Conservation (phyloP, 2,329 filamentous ascomycete species). For the Exophiala calicioides region DNA sequence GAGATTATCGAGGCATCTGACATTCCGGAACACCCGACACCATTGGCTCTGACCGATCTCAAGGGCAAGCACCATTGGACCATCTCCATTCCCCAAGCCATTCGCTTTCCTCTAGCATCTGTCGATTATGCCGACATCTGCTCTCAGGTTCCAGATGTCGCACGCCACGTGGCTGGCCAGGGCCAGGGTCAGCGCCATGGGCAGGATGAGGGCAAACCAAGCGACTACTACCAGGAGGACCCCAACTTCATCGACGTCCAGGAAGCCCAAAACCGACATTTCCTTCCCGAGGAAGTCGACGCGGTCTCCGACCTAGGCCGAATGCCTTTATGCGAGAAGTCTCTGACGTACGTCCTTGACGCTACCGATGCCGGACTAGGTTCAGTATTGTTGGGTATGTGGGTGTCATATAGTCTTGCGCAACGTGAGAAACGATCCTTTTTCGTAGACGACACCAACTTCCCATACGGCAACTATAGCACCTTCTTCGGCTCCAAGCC, state of each 20-base stretch:
- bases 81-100: conserved; percentile 70
- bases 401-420: conserved; percentile 81
- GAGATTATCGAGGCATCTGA: conserved; percentile 65
- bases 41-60: conserved; percentile 68
- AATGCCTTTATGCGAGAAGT: conserved; percentile 63
- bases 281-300: conserved; percentile 52
- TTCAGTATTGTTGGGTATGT: conserved; percentile 73
- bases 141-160: conserved; percentile 65
- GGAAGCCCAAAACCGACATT: conserved; percentile 66
- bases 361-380: conserved; percentile 74
- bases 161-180: conserved; percentile 57
- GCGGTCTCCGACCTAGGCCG: conserved; percentile 23
- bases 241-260: conserved; percentile 71
- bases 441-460: conserved; percentile 81
- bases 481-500: conserved; percentile 68
- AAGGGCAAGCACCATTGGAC: conserved; percentile 73
- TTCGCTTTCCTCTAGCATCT: conserved; percentile 66
- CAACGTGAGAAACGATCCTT: conserved; percentile 72
- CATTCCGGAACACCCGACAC: conserved; percentile 71
- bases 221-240: conserved; percentile 63
- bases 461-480: conserved; percentile 76
- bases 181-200: no score
- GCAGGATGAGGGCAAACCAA: conserved; percentile 52
- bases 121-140: conserved; percentile 71
- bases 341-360: conserved; percentile 77